phyloP scores from a whole-genome alignment of 331 rosid species.

The Quercus lobata region DNA sequence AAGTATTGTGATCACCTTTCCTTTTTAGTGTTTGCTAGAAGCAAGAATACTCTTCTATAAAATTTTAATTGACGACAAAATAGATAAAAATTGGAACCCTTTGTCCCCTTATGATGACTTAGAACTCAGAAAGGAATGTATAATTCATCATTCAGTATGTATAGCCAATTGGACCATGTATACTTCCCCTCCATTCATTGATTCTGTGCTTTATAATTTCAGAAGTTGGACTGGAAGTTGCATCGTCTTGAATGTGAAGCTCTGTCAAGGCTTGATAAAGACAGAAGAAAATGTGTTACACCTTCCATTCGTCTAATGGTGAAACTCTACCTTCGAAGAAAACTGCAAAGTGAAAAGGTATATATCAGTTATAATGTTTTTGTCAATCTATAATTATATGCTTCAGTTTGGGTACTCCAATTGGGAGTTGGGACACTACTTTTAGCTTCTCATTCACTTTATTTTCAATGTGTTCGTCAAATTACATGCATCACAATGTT shows the following conservation, averaged over 20 bases:
- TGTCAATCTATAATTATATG: background rate
- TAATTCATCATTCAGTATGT: background rate
- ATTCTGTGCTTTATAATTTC: conserved; percentile 13
- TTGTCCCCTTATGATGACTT: background rate
- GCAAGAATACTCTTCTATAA: background rate
- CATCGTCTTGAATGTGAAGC: conserved; percentile 88
- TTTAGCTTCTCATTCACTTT: background rate
- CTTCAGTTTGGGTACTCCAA: background rate
- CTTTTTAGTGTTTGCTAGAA: background rate
- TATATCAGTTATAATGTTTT: background rate
- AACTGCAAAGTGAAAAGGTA: conserved; percentile 72
- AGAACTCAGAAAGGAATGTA: background rate
- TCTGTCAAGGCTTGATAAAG: conserved; percentile 56
- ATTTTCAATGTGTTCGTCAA: background rate
- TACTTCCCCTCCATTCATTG: background rate
- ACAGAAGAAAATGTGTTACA: conserved; percentile 58
- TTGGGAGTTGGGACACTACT: background rate
- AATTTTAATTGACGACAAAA: background rate
- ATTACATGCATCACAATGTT: background rate
- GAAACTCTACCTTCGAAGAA: conserved; percentile 65
- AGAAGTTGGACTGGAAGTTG: conserved; percentile 85
- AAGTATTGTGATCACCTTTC: background rate
- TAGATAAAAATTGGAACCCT: background rate
- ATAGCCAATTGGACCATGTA: background rate
- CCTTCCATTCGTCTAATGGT: conserved; percentile 81